Percentiles rank a stretch among this genome's conserved stretches.
phyloP scores from a whole-genome alignment of 2,329 filamentous ascomycete genomes.

The Nemania sp. region DNA sequence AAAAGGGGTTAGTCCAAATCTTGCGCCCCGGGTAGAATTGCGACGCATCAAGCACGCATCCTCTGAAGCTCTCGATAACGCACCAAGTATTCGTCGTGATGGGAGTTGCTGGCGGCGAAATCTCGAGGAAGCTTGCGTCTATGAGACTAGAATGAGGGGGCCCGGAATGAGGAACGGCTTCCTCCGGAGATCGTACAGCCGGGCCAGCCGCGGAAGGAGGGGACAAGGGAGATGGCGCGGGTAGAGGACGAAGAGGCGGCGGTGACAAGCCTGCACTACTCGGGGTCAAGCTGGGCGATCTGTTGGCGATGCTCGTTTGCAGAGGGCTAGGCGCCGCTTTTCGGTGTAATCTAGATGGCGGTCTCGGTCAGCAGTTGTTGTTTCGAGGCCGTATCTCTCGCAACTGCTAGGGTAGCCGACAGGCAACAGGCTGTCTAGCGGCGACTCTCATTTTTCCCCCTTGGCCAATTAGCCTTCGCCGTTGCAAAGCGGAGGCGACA shows the following conservation, averaged over 20 bases:
- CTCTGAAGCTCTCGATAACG: constrained; percentile 9
- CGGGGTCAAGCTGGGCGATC: constrained; percentile 49
- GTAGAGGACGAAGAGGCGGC: constrained; percentile 33
- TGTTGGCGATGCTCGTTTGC: constrained; percentile 46
- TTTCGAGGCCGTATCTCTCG: constrained; percentile 5
- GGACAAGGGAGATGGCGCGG: constrained; percentile 35
- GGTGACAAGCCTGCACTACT: constrained; percentile 44
- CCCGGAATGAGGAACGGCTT: constrained; percentile 10
- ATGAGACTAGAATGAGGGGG: constrained; percentile 8
- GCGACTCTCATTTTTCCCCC: no score
- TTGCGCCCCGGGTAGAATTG: not conserved
- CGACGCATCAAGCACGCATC: constrained; percentile 1
- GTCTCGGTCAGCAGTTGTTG: constrained; percentile 40
- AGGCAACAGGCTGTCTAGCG: no score
- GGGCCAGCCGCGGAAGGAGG: constrained; percentile 29
- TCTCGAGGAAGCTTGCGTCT: constrained; percentile 26
- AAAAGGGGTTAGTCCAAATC: constrained; percentile 14
- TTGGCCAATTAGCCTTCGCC: constrained; percentile 4
- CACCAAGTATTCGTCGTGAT: constrained; percentile 19
- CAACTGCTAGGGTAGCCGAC: constrained; percentile 29
- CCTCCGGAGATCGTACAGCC: constrained; percentile 2
- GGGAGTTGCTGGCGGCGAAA: constrained; percentile 25
- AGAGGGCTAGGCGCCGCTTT: constrained; percentile 56
- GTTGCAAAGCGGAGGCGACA: constrained; percentile 19
- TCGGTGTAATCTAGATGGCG: constrained; percentile 51